Conservation (phyloP, 1,284 basidiomycete species). For the Apiotrichum gracile region DNA sequence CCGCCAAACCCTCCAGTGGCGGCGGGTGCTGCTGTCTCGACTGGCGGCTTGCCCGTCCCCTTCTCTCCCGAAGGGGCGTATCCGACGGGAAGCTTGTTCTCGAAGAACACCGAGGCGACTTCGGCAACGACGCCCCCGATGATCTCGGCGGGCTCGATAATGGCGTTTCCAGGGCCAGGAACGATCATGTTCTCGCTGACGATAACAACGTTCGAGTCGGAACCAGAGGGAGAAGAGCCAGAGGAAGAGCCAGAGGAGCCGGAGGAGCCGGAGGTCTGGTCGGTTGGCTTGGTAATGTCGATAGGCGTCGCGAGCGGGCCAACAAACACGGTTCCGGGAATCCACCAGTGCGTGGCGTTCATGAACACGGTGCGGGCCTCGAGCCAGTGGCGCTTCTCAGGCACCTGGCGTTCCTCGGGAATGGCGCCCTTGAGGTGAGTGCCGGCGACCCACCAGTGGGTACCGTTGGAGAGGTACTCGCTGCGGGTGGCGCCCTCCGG, state of each 20-base stretch:
- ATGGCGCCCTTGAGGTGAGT: not conserved
- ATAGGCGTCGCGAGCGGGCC: not conserved
- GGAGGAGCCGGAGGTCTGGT: not conserved
- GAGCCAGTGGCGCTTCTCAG: not conserved
- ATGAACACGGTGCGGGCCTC: not conserved
- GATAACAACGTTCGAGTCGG: not conserved
- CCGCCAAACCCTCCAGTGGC: not conserved
- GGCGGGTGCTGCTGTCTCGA: not conserved
- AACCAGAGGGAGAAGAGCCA: too few relatives aligned
- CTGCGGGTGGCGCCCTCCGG: not conserved
- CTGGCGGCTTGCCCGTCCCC: too few relatives aligned
- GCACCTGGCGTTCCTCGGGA: not conserved
- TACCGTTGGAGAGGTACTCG: not conserved
- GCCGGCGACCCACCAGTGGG: not conserved
- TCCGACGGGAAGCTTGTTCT: not conserved
- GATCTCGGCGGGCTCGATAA: not conserved
- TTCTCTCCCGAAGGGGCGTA: not conserved
- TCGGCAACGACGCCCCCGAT: not conserved
- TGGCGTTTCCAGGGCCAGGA: not conserved
- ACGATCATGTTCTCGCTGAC: not conserved
- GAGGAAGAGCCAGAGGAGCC: too few relatives aligned
- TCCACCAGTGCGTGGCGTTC: slow-evolving; percentile 8
- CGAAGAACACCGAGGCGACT: not conserved
- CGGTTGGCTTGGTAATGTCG: not conserved
- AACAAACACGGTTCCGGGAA: slow-evolving; percentile 1